Evolutionary conservation across 1,284 basidiomycete species (phyloP), one percentile per base, ranked within the genome.

Genomic region (Gymnopus androsaceus): DNA sequence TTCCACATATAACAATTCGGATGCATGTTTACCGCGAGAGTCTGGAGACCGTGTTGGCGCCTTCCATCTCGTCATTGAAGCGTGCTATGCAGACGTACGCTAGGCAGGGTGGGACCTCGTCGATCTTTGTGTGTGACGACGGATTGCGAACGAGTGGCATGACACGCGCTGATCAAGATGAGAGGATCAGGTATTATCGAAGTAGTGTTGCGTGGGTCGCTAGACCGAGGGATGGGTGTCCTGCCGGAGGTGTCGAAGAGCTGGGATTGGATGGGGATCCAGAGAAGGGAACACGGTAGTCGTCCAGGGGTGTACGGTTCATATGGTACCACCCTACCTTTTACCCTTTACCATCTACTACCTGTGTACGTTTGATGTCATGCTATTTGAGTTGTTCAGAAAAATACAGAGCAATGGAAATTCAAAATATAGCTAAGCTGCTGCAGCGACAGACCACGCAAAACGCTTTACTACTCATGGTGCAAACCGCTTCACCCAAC

Each of bases 11-110:
- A 60, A 89, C 89, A 0, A 84, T 92, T 59, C 84, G 90, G 65
- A 86, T 92, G 82, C 90, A 90, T 0, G 89, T 92, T 27, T 92
- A 90, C 76, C 90, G 90, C 69, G 90, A 90, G 71, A 83, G 81
- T 58, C 72, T 85, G 28, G 75, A 79, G 14, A 72, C 75, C 17
- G 86, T 87, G 1, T 76, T 89, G 50, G 73, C 78, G 4, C 92
- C 91, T 0, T 91, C 88, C 0, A 84, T 94, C 57, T 81, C 85
- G 52, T 90, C 87, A 0, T 67, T 94, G 58, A 92, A 94, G 70
- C 83, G 83, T 66, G 92, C 91, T 0, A 92, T 94, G 84, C 88
- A 88, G 68, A 93, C 90, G 0, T 92, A 59, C 34, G 88, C 90
- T 12, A 77, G 90, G 0, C 90, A 92, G 63, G 90, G 90, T 31